Evolutionary conservation across 192 early-diverging fungal species (phyloP).

Genomic region (Kickxella alabastrina): DNA sequence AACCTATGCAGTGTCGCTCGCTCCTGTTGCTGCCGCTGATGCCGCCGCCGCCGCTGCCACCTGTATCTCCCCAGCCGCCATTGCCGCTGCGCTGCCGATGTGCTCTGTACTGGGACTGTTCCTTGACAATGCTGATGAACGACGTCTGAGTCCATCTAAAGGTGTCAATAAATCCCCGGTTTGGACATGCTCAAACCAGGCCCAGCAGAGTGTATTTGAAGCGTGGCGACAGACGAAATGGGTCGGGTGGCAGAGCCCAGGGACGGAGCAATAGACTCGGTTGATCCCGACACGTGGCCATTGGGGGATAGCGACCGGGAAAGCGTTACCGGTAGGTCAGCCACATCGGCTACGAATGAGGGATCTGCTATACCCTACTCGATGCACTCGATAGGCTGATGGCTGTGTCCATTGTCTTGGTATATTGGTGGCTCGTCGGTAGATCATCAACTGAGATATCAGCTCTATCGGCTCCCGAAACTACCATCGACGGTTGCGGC

Average conservation of each 20-base stretch:
- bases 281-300: too few relatives aligned
- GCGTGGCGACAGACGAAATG: too few relatives aligned
- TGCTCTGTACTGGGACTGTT: conserved; percentile 18
- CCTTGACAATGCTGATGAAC: conserved; percentile 17
- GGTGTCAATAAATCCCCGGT: too few relatives aligned
- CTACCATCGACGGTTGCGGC: too few relatives aligned
- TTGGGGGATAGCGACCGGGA: conserved; percentile 6
- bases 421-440: background rate
- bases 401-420: background rate
- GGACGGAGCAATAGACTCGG: too few relatives aligned
- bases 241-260: too few relatives aligned
- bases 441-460: background rate
- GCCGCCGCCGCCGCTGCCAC: background rate
- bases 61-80: background rate
- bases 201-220: too few relatives aligned
- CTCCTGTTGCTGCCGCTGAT: conserved; percentile 10
- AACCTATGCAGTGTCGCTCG: conserved; percentile 30
- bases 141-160: conserved; percentile 3
- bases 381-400: background rate
- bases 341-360: conserved; percentile 41
- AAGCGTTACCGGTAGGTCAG: conserved; percentile 17
- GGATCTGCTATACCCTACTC: conserved; percentile 21
- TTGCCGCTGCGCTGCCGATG: background rate
- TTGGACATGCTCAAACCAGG: too few relatives aligned
- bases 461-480: too few relatives aligned